Evolutionary conservation across 768 basidiomycete genomes (phyloP), one percentile per base, ranked within the genome.

Genomic region (Gautieria morchelliformis): DNA sequence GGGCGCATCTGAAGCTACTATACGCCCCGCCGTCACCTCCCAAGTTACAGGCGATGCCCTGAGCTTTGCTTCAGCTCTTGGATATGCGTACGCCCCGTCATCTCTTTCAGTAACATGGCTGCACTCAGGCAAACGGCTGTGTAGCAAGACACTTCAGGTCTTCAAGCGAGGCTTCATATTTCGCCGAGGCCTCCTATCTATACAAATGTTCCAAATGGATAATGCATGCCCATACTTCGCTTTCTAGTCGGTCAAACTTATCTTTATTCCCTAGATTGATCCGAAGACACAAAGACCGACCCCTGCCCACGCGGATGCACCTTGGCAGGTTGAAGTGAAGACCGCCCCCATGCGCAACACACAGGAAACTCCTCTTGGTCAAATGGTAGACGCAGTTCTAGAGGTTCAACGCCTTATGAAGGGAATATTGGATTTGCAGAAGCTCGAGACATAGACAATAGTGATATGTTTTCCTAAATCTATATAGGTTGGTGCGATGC

Each of bases 311-410:
- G 71, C 82, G 8, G 87, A 88, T 62, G 87, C 88, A 0, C 74
- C 89, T 5, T 93, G 89, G 89, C 85, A 91, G 66, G 88, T 93
- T 39, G 87, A 92, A 71, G 89, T 90, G 51, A 90, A 87, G 68
- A 89, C 89, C 1, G 86, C 88, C 2, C 90, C 90, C 6, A 81
- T 87, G 45, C 80, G 85, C 15, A 89, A 87, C 58, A 86, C 84
- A 0, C 87, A 84, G 66, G 84, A 85, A 59, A 85, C 79, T 2
- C 89, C 89, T 5, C 74, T 91, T n/a, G 80, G 77, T 56, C 75
- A 76, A 15, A 77, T 81, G 9, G 81, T 88, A 32, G 84, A 89
- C 17, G 85, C 84, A 2, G 84, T 92, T 0, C 77, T 91, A 0
- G 85, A 91, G 59, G 82, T 92, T 11, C 90, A 92, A 65, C 72